Conservation (phyloP, 2,329 filamentous ascomycete species). For the Coleophoma eucalyptorum region DNA sequence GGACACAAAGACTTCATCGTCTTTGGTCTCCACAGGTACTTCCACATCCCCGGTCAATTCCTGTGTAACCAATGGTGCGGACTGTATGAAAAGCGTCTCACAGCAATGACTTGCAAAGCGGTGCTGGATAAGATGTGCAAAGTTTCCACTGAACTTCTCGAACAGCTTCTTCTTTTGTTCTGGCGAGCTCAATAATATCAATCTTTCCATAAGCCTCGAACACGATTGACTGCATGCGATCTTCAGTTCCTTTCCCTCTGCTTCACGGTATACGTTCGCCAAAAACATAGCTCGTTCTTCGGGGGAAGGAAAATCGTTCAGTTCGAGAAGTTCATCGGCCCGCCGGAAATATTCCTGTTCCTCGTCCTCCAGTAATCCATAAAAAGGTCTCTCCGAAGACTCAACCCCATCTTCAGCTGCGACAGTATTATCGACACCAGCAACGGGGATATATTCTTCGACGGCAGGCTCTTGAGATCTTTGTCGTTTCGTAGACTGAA, state of each 20-base stretch:
- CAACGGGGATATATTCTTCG: constrained; percentile 12
- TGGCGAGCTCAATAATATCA: constrained; percentile 78
- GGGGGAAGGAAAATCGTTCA: constrained; percentile 77
- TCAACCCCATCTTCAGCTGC: constrained; percentile 11
- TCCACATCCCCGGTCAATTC: constrained; percentile 56
- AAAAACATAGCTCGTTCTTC: constrained; percentile 73
- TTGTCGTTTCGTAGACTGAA: constrained; percentile 28
- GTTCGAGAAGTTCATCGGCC: constrained; percentile 84
- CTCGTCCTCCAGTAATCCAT: constrained; percentile 85
- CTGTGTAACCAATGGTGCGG: constrained; percentile 72
- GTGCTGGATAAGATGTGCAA: constrained; percentile 86
- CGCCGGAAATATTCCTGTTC: constrained; percentile 95
- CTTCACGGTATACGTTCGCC: constrained; percentile 81
- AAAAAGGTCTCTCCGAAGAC: constrained; percentile 52
- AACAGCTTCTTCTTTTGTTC: constrained; percentile 85
- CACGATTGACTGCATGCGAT: constrained; percentile 94
- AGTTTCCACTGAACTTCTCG: constrained; percentile 79
- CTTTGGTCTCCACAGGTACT: constrained; percentile 46
- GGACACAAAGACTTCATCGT: constrained; percentile 47
- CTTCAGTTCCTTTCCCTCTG: constrained; percentile 90
- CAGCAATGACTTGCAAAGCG: constrained; percentile 97
- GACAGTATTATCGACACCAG: constrained; percentile 14
- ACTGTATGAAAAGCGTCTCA: constrained; percentile 84
- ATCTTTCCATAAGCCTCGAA: constrained; percentile 85
- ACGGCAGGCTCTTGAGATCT: constrained; percentile 21